Base-by-base conservation (phyloP, 371 early-diverging fungal genomes). In the Choanephora cucurbitarum region DNA sequence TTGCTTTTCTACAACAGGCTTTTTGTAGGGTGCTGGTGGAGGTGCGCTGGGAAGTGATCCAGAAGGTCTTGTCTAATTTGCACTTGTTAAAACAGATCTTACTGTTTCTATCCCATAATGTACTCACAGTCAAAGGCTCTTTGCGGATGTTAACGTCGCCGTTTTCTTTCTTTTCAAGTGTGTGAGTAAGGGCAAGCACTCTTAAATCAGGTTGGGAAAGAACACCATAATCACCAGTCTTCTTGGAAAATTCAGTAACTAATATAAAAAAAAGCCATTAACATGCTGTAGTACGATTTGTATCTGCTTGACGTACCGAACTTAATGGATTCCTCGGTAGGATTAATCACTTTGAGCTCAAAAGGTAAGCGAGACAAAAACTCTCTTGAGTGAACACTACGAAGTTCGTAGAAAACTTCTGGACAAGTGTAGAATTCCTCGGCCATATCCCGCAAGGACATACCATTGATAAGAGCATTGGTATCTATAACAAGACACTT, bases 181-280 rank as follows among this genome's bases (percentile, higher is more conserved):
- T 92, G 52, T 87, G 88, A 5, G 94, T 86, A 64, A 98, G 75
- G 1, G 97, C 97, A 44, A 98, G 70, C 5, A 97, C 91, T 60
- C 86, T 88, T 53, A 97, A 64, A 87, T 98, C 98, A 5, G 93
- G 87, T 33, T 79, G 63, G 5, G 93, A 91, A 34, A 98, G 75
- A 10, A 83, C 80, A 14, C 91, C 77, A 66, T 80, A 93, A 73
- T 98, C 98, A 39, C 98, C 98, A 1, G 98, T 96, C 74, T 88
- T 89, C 59, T 90, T 92, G 31, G 97, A 82, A 67, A 95, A 95
- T 19, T 81, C 84, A 15, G 88, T 73, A 17, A 94, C 95, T 87
- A 55, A 23, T 24, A 15, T 15, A 39, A 13, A 49, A 37, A 32
- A 14, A 19, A 34, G 37, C 19, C 42, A 40, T 17, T 18, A 41